A percentile compares a stretch with the other conserved stretches of the same genome.
phyloP scores from a whole-genome alignment of 2,329 filamentous ascomycete species.

The Aspergillus fructus region DNA sequence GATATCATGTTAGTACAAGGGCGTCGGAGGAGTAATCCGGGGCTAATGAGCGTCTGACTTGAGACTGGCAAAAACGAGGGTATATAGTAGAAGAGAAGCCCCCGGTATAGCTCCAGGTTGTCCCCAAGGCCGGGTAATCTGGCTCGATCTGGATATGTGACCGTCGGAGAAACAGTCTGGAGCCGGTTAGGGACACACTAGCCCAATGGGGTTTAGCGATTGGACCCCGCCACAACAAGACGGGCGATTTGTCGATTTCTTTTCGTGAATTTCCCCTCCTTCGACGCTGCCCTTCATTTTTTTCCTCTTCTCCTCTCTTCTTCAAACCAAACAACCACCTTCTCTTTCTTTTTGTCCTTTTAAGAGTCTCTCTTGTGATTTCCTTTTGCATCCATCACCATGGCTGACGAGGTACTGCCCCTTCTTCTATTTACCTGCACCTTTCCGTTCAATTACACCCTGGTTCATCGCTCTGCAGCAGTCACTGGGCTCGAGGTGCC shows the following conservation, averaged over 20 bases:
- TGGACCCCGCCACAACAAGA: conserved; percentile 35
- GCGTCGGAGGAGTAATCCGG: neutral
- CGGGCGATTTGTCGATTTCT: conserved; percentile 27
- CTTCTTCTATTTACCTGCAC: conserved; percentile 21
- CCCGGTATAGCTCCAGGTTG: neutral
- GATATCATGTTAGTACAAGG: neutral
- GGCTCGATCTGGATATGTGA: neutral
- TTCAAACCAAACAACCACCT: conserved; percentile 13
- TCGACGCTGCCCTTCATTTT: conserved; percentile 22
- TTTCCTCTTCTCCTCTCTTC: conserved; percentile 20
- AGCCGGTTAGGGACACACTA: conserved; percentile 20
- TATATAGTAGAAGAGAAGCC: neutral
- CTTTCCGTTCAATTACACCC: neutral
- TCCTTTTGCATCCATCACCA: conserved; percentile 48
- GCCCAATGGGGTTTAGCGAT: conserved; percentile 26
- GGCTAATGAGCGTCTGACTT: neutral
- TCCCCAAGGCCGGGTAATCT: neutral
- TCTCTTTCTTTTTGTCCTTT: conserved; percentile 21
- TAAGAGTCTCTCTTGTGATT: conserved; percentile 17
- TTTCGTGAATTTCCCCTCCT: conserved; percentile 24
- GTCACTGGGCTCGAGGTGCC: conserved; percentile 15
- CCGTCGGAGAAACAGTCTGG: neutral
- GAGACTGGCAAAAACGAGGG: neutral
- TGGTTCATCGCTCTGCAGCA: conserved; percentile 20
- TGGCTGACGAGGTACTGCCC: conserved; percentile 65